phyloP scores from a whole-genome alignment of 2,329 filamentous ascomycete species.

The Talaromyces albobiverticillius region DNA sequence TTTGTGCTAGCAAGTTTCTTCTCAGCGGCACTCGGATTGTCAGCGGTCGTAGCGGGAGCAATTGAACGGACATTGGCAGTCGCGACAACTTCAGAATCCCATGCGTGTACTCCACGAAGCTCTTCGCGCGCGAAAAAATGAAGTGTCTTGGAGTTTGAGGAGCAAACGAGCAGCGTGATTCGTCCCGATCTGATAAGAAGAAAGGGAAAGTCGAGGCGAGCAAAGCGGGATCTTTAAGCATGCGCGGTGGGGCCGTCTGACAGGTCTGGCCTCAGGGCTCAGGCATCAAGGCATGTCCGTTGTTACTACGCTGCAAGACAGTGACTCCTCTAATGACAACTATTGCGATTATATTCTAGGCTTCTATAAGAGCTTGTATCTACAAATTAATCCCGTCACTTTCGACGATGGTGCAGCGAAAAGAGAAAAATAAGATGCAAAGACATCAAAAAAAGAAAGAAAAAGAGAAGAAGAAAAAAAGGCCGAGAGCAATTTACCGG shows the following conservation, averaged over 20 bases:
- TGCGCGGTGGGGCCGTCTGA: not conserved
- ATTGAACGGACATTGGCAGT: not conserved
- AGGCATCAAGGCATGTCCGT: not conserved
- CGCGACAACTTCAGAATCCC: not conserved
- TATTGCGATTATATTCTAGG: no score
- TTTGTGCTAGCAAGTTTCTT: not conserved
- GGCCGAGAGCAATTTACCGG: no score
- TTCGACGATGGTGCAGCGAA: no score
- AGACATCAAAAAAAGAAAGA: no score
- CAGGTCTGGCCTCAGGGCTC: no score
- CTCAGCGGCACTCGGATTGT: not conserved
- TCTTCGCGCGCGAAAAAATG: not conserved
- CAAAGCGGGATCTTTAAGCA: not conserved
- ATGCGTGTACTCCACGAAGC: not conserved
- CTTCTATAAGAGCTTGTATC: no score
- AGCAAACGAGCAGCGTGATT: not conserved
- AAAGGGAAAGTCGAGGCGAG: slow-evolving; percentile 11
- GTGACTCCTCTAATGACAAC: no score
- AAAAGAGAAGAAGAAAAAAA: no score
- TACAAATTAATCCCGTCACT: no score
- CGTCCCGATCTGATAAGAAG: slow-evolving; percentile 8
- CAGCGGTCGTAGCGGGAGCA: not conserved
- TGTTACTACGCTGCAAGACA: no score
- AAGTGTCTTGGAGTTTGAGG: not conserved
- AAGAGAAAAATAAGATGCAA: no score